Evolutionary conservation across 345 rosid species (phyloP).

Genomic region (Toxicodendron radicans): DNA sequence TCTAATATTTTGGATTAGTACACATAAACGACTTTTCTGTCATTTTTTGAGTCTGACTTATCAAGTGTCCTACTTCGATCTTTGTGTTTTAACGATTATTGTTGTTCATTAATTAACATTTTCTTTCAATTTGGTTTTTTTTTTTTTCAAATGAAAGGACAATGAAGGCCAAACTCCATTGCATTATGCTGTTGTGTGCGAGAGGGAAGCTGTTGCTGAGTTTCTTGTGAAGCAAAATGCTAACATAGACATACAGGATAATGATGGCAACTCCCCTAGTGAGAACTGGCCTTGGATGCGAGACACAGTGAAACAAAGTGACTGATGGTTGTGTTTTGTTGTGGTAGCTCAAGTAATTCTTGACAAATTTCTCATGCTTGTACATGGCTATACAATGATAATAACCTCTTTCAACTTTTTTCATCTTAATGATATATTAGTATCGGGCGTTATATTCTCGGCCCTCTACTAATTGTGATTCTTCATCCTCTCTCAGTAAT

Average conservation of each 20-base stretch:
- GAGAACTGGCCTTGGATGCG: conserved; percentile 82
- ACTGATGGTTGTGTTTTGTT: conserved; percentile 13
- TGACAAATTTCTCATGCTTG: conserved; percentile 31
- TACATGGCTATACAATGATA: conserved; percentile 33
- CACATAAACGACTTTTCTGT: no score
- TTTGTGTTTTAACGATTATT: background rate
- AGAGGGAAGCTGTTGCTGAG: conserved; percentile 73
- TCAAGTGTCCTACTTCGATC: background rate
- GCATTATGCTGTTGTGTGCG: conserved; percentile 92
- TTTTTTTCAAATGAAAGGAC: conserved; percentile 51
- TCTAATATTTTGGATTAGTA: background rate
- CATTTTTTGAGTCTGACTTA: background rate
- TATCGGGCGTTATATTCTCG: conserved; percentile 4
- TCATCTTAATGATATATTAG: background rate
- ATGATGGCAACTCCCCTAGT: conserved; percentile 58
- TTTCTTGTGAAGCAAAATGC: conserved; percentile 83
- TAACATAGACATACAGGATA: conserved; percentile 55
- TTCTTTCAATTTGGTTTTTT: conserved; percentile 14
- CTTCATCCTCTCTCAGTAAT: background rate
- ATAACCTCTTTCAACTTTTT: conserved; percentile 14
- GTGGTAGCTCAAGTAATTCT: conserved; percentile 9
- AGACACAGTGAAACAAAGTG: conserved; percentile 24
- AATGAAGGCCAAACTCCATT: conserved; percentile 90
- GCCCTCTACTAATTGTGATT: background rate
- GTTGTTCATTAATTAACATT: background rate